Evolutionary conservation across 2,329 filamentous ascomycete genomes (phyloP).

Genomic region (Curvularia verruculosa): DNA sequence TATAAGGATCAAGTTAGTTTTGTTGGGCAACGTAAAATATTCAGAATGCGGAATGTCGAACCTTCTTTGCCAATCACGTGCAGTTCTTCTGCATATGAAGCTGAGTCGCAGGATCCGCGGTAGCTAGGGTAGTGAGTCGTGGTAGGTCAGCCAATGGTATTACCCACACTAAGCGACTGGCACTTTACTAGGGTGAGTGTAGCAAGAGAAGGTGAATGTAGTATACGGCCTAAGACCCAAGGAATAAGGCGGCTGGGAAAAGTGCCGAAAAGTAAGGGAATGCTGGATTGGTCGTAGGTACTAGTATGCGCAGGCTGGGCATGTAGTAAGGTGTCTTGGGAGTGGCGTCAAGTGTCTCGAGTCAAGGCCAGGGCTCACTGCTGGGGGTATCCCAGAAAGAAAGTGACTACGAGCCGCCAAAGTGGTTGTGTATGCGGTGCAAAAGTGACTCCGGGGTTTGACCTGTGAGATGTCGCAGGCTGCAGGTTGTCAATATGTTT

Average conservation of each 20-base stretch:
- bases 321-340: background rate
- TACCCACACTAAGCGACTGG: background rate
- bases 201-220: too few species aligned
- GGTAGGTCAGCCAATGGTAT: background rate
- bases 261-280: background rate
- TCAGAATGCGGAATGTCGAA: background rate
- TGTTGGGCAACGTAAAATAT: background rate
- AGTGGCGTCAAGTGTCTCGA: background rate
- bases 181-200: background rate
- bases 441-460: background rate
- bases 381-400: background rate
- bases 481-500: background rate
- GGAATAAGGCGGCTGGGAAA: background rate
- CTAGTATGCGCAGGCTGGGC: background rate
- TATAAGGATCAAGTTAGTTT: background rate
- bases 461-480: background rate
- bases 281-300: background rate
- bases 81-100: background rate
- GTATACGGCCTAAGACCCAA: background rate
- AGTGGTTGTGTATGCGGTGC: background rate
- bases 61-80: background rate
- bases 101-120: background rate
- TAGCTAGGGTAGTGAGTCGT: slow-evolving; percentile 4
- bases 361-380: background rate
- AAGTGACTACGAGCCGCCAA: background rate